These are phyloP conservation scores for Dioscorea dumetorum DNA, from an alignment of 106 monocot genomes.

Conservation along the genomic window DNA sequence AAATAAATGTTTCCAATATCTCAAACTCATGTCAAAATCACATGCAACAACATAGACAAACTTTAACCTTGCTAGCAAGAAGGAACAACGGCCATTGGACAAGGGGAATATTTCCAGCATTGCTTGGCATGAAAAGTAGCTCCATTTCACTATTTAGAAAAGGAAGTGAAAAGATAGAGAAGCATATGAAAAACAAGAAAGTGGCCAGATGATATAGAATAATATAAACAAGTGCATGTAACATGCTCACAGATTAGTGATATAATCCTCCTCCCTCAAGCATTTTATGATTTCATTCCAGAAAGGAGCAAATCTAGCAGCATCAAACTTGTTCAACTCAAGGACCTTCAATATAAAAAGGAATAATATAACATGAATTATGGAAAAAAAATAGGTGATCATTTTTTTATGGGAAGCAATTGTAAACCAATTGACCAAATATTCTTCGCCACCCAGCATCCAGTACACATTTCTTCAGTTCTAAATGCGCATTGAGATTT, in stretches of 20 bases:
- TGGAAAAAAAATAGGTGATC: too few species aligned
- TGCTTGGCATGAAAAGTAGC: conserved; percentile 83
- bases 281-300: conserved; percentile 92
- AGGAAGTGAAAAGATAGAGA: conserved; percentile 1
- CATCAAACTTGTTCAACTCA: conserved; percentile 74
- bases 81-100: conserved; percentile 92
- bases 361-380: too few species aligned
- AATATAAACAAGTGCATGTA: neutral
- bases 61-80: conserved; percentile 75
- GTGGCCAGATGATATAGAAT: neutral
- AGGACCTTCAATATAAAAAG: conserved; percentile 29
- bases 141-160: conserved; percentile 59
- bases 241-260: conserved; percentile 65
- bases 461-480: too few species aligned
- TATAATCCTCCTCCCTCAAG: conserved; percentile 87
- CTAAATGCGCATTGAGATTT: too few species aligned
- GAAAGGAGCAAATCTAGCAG: conserved; percentile 89
- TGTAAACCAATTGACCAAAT: too few species aligned
- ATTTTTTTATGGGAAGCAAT: too few species aligned
- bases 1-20: neutral
- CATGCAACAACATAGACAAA: neutral
- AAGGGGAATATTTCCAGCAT: conserved; percentile 50
- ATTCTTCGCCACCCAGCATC: too few species aligned
- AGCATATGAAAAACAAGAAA: conserved; percentile 4
- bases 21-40: neutral